Evolutionary conservation across 768 basidiomycete species (phyloP).

Genomic region (Cantharellus anzutake): DNA sequence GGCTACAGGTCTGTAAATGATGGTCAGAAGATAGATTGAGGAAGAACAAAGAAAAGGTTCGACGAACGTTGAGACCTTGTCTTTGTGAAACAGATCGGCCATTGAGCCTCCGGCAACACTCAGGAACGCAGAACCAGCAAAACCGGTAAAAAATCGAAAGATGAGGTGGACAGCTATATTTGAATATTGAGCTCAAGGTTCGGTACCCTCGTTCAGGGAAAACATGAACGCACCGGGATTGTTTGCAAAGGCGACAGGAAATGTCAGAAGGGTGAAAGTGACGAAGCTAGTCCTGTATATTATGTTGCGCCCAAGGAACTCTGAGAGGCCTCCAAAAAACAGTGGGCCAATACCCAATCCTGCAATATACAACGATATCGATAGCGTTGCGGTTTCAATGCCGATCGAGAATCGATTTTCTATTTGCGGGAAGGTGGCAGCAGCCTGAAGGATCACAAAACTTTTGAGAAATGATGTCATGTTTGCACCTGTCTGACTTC

Average conservation of each 20-base stretch:
- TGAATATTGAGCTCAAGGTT: not conserved
- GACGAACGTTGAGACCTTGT: conserved; percentile 24
- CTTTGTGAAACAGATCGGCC: conserved; percentile 33
- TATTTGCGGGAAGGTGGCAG: not conserved
- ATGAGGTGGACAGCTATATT: conserved; percentile 36
- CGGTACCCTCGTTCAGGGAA: not conserved
- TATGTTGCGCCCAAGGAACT: conserved; percentile 43
- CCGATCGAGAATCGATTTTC: not conserved
- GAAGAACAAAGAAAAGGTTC: not conserved
- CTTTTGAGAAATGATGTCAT: not conserved
- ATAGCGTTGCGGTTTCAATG: conserved; percentile 17
- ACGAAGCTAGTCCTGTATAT: conserved; percentile 45
- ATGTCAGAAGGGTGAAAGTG: conserved; percentile 42
- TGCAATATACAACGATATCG: conserved; percentile 26
- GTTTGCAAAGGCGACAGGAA: conserved; percentile 56
- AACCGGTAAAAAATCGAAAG: conserved; percentile 38
- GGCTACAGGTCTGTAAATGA: conserved; percentile 30
- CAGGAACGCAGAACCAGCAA: conserved; percentile 37
- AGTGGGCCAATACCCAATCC: conserved; percentile 21
- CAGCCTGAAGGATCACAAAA: not conserved
- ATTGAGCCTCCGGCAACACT: conserved; percentile 35
- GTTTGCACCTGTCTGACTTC: not conserved
- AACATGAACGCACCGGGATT: conserved; percentile 30
- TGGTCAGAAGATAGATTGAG: not conserved
- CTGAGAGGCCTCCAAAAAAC: conserved; percentile 26